These are phyloP conservation scores for Hortiboletus campestris DNA, from an alignment of 768 basidiomycete genomes.

Conservation along the genomic window DNA sequence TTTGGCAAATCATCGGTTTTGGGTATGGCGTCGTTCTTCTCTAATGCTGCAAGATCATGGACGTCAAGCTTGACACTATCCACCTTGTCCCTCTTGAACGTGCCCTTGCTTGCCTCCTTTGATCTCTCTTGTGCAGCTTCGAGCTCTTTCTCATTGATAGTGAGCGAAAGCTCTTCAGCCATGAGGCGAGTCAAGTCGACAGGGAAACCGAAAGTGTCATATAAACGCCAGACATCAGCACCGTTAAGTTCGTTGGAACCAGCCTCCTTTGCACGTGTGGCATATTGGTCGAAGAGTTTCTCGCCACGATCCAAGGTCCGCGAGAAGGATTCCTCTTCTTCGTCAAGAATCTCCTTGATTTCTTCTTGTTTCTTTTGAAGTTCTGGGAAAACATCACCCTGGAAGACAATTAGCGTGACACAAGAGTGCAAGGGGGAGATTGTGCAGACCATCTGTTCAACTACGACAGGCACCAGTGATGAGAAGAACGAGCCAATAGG, in stretches of 20 bases:
- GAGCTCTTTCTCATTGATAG: slow-evolving; percentile 85
- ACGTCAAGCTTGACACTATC: slow-evolving; percentile 91
- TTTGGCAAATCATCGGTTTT: slow-evolving; percentile 94
- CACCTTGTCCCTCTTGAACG: slow-evolving; percentile 63
- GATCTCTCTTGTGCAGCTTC: slow-evolving; percentile 84
- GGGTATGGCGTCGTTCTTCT: slow-evolving; percentile 70
- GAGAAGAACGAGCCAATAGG: slow-evolving; percentile 96
- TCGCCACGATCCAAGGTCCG: slow-evolving; percentile 97
- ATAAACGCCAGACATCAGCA: slow-evolving; percentile 94
- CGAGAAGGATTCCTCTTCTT: slow-evolving; percentile 97
- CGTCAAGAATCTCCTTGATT: slow-evolving; percentile 92
- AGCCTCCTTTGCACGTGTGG: slow-evolving; percentile 58
- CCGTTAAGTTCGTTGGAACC: slow-evolving; percentile 72
- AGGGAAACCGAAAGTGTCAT: slow-evolving; percentile 98
- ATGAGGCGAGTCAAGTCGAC: slow-evolving; percentile 94
- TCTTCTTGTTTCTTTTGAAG: slow-evolving; percentile 78
- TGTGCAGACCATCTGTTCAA: slow-evolving; percentile 76
- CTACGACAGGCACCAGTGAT: slow-evolving; percentile 82
- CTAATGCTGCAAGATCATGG: slow-evolving; percentile 86
- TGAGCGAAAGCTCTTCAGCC: slow-evolving; percentile 90
- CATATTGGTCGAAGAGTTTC: slow-evolving; percentile 90
- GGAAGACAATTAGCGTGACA: slow-evolving; percentile 7
- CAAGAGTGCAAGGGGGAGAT: neutral
- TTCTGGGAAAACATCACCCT: slow-evolving; percentile 93
- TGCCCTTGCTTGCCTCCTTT: slow-evolving; percentile 88